Evolutionary conservation across 1,284 basidiomycete species (phyloP).

Genomic region (Austropuccinia psidii): DNA sequence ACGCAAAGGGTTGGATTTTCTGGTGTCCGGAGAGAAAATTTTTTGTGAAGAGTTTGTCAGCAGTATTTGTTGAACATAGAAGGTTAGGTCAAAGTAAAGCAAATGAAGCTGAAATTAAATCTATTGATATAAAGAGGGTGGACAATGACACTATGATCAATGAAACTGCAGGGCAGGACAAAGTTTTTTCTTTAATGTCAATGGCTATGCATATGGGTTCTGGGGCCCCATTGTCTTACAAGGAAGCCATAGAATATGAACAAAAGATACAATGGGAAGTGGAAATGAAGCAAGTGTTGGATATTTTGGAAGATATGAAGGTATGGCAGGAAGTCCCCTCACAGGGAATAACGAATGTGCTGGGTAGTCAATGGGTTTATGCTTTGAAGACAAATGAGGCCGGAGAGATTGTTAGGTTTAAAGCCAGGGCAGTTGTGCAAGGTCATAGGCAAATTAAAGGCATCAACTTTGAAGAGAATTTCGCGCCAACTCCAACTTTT

Average conservation of each 20-base stretch:
- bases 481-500: slow-evolving; percentile 11
- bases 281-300: background rate
- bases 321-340: slow-evolving; percentile 1
- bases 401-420: background rate
- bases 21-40: background rate
- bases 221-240: background rate
- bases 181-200: too few relatives aligned
- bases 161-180: too few relatives aligned
- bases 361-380: background rate
- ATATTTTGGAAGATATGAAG: background rate
- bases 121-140: too few relatives aligned
- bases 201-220: too few relatives aligned
- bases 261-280: background rate
- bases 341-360: background rate
- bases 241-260: background rate
- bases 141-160: too few relatives aligned
- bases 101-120: too few relatives aligned
- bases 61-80: background rate
- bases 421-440: background rate
- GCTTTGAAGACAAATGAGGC: background rate
- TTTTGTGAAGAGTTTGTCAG: background rate
- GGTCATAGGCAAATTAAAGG: background rate
- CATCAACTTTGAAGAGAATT: background rate
- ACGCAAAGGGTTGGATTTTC: background rate
- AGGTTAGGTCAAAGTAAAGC: too few relatives aligned